Base-by-base conservation (phyloP, 257 asterid genomes). In the Plantago major region DNA sequence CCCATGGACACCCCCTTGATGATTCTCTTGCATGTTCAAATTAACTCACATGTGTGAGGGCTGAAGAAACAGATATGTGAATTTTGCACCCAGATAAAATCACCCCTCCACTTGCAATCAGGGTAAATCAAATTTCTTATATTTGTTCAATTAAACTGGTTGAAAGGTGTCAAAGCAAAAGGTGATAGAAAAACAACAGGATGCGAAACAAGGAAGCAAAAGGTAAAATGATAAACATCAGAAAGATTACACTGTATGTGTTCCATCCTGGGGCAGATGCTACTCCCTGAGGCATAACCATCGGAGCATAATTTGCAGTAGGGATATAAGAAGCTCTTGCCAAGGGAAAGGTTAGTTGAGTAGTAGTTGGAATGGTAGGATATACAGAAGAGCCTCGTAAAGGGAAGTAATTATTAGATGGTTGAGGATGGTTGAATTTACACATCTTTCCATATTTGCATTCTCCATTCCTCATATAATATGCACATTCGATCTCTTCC, bases 381-480 rank as follows among this genome's bases (percentile, higher is more conserved):
- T 94, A 90, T 60, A 82, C 87, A 70, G 97, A 82, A 78, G 99
- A 90, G 49, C 95, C 94, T 37, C 90, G 90, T 65, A 90, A 62
- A 62, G 97, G 65, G 68, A 90, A 94, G 97, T 87, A 87, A 90
- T 78, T 81, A 75, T 81, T 85, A 59, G 96, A 84, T 60, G 95
- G 97, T 75, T 85, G 96, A 58, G 99, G 95, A 73, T 94, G 99
- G 78, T 94, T 83, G 77, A 79, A 94, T 78, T 90, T 90, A 76
- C 99, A 94, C 67, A 96, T 87, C 83, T 82, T 78, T 68, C 95
- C 97, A 73, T 85, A 94, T 78, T 94, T 90, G 88, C 99, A 94
- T 60, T 77, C 82, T 42, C 97, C 99, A 47, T 87, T 90, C 77
- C 88, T 84, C 85, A 94, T 76, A 65, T 87, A 94, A 80, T 87